Base-by-base conservation (phyloP, 768 basidiomycete genomes). In the Pleurotus djamor region DNA sequence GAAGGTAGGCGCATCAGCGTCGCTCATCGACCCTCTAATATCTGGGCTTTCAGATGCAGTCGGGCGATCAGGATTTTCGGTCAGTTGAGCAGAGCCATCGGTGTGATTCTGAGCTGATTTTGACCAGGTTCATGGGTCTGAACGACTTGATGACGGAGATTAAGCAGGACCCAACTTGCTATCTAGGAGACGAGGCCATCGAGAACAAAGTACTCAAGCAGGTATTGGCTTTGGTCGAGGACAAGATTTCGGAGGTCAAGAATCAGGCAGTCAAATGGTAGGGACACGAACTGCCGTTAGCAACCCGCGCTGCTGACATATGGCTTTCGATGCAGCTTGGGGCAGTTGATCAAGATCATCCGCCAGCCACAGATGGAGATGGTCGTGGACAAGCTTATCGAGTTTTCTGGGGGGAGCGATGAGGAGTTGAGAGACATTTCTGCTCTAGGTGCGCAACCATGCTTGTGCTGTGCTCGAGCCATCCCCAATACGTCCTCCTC, bases 221-320 rank as follows among this genome's bases (percentile, higher is more conserved):
- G 70, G 94, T 98, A 1, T 79, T 98, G 45, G 79, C 85, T 36
- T 83, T 98, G 16, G 89, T 98, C 4, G 91, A 92, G 68, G 97
- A 99, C 76, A 90, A 89, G 74, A 98, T 96, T 65, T 94, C 94
- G 6, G 97, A 99, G 78, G 97, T 98, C 63, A 98, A 98, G 80
- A 97, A 97, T 68, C 90, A 93, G 71, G 94, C 94, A 2, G 96
- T 97, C 9, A 94, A 96, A 77, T 96, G 94, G 96, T 92, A 65
- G n/a, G n/a, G n/a, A n/a, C 56, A 83, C 70, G 36, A 16, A 6
- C 50, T n/a, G 38, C 1, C 32, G 48, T 48, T 13, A 14, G n/a
- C 33, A 17, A 37, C 6, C 64, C n/a, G 64, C 16, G 48, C 37
- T 43, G 3, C 48, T 58, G 35, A 41, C 37, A 55, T n/a, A 32